Evolutionary conservation across 129 eudicot genomes (phyloP).

Genomic region (Helichrysum umbraculigerum): DNA sequence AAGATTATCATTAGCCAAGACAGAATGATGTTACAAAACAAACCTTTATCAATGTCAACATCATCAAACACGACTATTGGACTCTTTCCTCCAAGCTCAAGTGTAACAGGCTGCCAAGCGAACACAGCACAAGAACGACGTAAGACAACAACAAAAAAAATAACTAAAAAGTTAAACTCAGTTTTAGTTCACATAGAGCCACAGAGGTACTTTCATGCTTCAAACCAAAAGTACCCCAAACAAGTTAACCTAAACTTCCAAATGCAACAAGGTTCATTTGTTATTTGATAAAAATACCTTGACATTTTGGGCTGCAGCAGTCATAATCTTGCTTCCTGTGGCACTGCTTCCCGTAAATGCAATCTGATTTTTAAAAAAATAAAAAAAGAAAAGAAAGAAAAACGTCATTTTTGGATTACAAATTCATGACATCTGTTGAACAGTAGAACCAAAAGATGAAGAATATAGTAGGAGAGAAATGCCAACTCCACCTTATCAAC

Average conservation of each 20-base stretch:
- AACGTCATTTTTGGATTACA: background rate
- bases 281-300: slow-evolving; percentile 43
- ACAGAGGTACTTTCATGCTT: background rate
- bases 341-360: slow-evolving; percentile 95
- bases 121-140: background rate
- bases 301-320: slow-evolving; percentile 90
- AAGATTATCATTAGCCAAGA: background rate
- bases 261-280: background rate
- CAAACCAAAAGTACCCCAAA: background rate
- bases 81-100: slow-evolving; percentile 99
- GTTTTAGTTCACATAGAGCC: background rate
- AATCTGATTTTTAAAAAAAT: slow-evolving; percentile 53
- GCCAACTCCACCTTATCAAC: slow-evolving; percentile 73
- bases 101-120: slow-evolving; percentile 85
- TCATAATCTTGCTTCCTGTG: slow-evolving; percentile 94
- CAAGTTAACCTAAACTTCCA: background rate
- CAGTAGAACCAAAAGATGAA: background rate
- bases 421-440: background rate
- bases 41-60: slow-evolving; percentile 89
- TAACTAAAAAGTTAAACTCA: background rate
- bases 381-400: slow-evolving; percentile 8
- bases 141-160: background rate
- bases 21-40: background rate
- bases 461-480: background rate
- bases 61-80: slow-evolving; percentile 95